Evolutionary conservation across 495 filamentous ascomycete genomes (phyloP), one percentile per base, ranked within the genome.

Genomic region (Platismatia glauca): DNA sequence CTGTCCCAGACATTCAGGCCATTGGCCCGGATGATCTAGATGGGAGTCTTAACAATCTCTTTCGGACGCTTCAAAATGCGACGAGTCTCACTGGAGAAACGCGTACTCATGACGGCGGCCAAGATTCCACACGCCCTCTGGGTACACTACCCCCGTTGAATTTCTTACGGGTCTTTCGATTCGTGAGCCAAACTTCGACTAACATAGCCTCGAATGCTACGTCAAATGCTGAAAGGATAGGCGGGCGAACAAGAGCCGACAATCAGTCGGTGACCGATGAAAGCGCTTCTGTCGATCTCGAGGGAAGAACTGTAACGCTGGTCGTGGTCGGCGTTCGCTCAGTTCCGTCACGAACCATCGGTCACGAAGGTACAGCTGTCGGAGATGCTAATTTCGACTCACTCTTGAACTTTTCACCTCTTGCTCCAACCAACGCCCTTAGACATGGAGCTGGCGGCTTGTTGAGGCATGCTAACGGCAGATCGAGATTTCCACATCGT

Each of bases 321-420:
- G 85, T 88, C 37, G 82, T 90, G 46, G 87, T 90, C 52, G 87
- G 88, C 13, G 88, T 90, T 46, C 78, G 86, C 37, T 88, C 86
- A 15, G 85, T 89, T 43, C 81, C 81, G 22, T 78, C 84, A 20
- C 75, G 79, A 46, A 79, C 74, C 59, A 70, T 72, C 33, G 70
- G 71, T 53, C 83, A 76, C 55, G 81, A 73, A 69, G 82, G 70
- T 61, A 70, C 69, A 65, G 75, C 66, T 69, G 65, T 70, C 56
- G 75, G n/a, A 72, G 81, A 59, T n/a, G 69, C 71, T n/a, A 76
- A 75, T 27, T 63, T 81, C 22, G 78, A 81, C 71, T 73, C 79
- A 50, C 67, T 81, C 31, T 72, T 81, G 29, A 77, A 77, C 9
- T 59, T 82, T 35, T 85, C 87, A 22, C 84, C 88, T 70, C 74